Conservation (phyloP, 176 grass and related monocot species). For the Dendrocalamus sinicus region DNA sequence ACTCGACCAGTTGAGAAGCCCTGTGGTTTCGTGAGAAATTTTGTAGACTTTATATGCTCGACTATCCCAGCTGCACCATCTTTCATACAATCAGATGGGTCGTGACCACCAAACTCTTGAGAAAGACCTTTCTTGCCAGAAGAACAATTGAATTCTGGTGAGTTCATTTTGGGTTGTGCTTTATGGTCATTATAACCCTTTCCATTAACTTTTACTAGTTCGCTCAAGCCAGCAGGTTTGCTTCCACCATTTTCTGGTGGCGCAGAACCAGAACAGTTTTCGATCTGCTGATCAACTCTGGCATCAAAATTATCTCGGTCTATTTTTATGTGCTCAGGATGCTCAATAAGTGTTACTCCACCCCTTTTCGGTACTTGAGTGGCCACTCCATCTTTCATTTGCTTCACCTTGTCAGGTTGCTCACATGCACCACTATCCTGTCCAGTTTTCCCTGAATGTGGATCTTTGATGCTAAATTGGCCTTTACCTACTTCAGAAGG, state of each 20-base stretch:
- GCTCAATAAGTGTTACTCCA: too few species aligned
- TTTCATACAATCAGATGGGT: conserved; percentile 6
- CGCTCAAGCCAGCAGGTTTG: conserved; percentile 17
- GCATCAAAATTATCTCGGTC: too few species aligned
- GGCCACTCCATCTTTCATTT: too few species aligned
- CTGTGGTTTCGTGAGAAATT: conserved; percentile 9
- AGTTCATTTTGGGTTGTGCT: background rate
- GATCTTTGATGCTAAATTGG: too few species aligned
- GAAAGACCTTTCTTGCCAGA: conserved; percentile 13
- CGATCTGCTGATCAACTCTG: too few species aligned
- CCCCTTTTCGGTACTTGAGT: too few species aligned
- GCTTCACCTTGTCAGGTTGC: too few species aligned
- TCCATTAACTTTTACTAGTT: conserved; percentile 33
- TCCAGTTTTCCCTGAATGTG: too few species aligned
- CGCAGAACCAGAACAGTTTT: background rate
- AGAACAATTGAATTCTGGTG: conserved; percentile 14
- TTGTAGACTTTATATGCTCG: conserved; percentile 31
- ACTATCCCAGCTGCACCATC: conserved; percentile 33
- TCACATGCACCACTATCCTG: too few species aligned
- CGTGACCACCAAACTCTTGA: conserved; percentile 12
- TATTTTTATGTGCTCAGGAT: too few species aligned
- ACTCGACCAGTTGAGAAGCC: background rate
- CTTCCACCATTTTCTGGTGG: conserved; percentile 34
- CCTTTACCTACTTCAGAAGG: too few species aligned
- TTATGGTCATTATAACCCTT: conserved; percentile 2